These are phyloP conservation scores for bread wheat (Triticum aestivum) DNA, from an alignment of 176 grass and related monocot genomes.

Conservation along the genomic window IWGSC_CS_RefSeq_v2.1 NC_057808.1:235951089-235951588, in stretches of 20 bases:
- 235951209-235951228: no score
- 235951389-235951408: not conserved
- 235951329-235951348: not conserved
- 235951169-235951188: no score
- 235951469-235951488: not conserved
- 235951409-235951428: not conserved
- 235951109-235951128: no score
- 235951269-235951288: no score
- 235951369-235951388: not conserved
- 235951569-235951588: constrained; percentile 23
- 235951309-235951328: not conserved
- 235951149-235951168: no score
- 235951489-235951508: constrained; percentile 1
- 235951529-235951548: not conserved
- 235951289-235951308: not conserved
- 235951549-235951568: not conserved
- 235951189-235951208: no score
- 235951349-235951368: not conserved
- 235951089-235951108: no score
- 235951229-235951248: no score
- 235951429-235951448: not conserved
- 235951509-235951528: not conserved
- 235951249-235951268: no score
- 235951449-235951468: not conserved
- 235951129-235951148: no score